phyloP scores from a whole-genome alignment of 2,329 filamentous ascomycete species.

The Gliomastix tumulicola region DNA sequence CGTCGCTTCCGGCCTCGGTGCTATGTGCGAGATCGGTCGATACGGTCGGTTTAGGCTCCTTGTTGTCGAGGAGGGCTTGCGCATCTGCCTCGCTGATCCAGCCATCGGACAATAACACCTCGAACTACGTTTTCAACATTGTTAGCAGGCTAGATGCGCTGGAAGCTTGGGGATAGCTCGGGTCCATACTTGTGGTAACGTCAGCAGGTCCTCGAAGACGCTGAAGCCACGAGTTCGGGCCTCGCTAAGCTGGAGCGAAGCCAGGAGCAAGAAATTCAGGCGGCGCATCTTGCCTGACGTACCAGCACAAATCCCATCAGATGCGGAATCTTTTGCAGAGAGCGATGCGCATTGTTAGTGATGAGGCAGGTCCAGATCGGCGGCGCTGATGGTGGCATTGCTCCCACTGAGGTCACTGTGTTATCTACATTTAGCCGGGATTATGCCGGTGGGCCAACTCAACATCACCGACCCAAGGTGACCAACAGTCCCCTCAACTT shows the following conservation, averaged over 20 bases:
- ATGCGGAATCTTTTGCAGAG: too few relatives aligned
- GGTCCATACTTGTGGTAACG: constrained; percentile 71
- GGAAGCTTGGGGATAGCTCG: constrained; percentile 3
- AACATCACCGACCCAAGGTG: too few relatives aligned
- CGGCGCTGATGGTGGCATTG: too few relatives aligned
- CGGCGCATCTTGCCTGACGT: constrained; percentile 43
- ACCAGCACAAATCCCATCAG: too few relatives aligned
- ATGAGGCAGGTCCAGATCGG: too few relatives aligned
- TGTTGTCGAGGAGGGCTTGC: constrained; percentile 46
- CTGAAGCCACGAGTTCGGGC: constrained; percentile 61
- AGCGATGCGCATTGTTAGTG: too few relatives aligned
- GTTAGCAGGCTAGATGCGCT: constrained; percentile 1
- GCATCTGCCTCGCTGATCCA: constrained; percentile 69
- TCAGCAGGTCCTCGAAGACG: constrained; percentile 81
- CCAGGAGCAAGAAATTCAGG: constrained; percentile 35
- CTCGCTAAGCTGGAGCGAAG: constrained; percentile 32
- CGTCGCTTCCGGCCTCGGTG: too few relatives aligned
- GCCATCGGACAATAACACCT: constrained; percentile 67
- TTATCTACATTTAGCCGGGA: constrained; percentile 1
- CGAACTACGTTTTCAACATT: constrained; percentile 59
- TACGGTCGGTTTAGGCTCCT: constrained; percentile 24
- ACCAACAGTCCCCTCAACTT: too few relatives aligned
- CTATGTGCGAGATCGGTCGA: constrained; percentile 30
- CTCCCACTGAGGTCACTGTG: constrained; percentile 6
- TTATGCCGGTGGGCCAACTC: too few relatives aligned